Evolutionary conservation across 2,329 filamentous ascomycete species (phyloP), one percentile per base, ranked within the genome.

Genomic region (Paraphoma chrysanthemicola): DNA sequence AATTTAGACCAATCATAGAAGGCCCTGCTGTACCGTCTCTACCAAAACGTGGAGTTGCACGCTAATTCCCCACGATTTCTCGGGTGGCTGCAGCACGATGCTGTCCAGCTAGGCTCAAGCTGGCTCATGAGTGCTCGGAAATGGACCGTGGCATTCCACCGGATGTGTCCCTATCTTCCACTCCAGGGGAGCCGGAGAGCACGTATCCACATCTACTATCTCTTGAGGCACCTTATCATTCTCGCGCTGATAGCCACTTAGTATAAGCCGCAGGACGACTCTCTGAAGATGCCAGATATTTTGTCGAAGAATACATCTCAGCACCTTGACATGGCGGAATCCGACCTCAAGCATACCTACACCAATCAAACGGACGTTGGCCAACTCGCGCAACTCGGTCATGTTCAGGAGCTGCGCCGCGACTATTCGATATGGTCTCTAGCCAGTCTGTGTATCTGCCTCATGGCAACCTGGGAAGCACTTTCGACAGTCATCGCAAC

Each of bases 391-490:
- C 64, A 66, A 41, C 51, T 66, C 18, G 65, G 65, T 28, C 67
- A 70, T 48, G 55, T 60, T 5, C 60, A 69, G 38, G 66, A 75
- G 44, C 60, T 76, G 10, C 52, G 64, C 12, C 54, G 75, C 52
- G 64, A 79, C 54, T 81, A 81, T 61, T 80, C 79, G 0, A 60
- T 83, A 1, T 79, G 78, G 63, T 80, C 81, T 0, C 69, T 84
- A 1, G 76, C 75, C 12, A 73, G 76, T 4, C 67, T 84, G 6
- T 79, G 80, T 44, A 67, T 83, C 7, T 82, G 80, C 44, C 69
- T 84, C 44, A 83, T 83, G 81, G 81, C 77, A 38, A 83, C 82
- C 9, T 84, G 81, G 81, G 82, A 84, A 53, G 81, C 81, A 1
- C 64, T 83, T 3, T 78, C 79, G 0, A 78, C 78, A 1, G 81